Base-by-base conservation (phyloP, 306 rosid genomes). In the Cucumis cinereus region DNA sequence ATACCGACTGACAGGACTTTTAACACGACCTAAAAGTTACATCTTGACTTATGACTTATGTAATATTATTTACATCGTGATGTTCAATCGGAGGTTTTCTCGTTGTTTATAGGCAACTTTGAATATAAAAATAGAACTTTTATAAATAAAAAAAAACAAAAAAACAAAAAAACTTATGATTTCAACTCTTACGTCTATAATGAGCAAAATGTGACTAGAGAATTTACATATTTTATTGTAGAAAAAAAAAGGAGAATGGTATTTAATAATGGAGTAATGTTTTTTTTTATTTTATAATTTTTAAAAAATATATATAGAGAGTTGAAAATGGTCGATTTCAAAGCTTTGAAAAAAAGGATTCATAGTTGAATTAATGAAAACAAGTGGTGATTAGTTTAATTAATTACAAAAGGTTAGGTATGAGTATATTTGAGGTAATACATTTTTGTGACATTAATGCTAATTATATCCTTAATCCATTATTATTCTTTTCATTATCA, bases 281-380 rank as follows among this genome's bases (percentile, higher is more conserved):
- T n/a, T n/a, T n/a, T n/a, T n/a, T n/a, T n/a, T n/a, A n/a, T n/a
- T n/a, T n/a, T n/a, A n/a, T n/a, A 30, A 30, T 3, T 30, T 30
- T 30, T 2, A 28, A 30, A 30, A 7, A 62, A 45, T 9, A 41
- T 41, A 45, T 45, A 45, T 0, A 45, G 1, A 8, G 52, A 66
- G 73, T 66, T 66, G 73, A 38, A 66, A 62, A 66, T n/a, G 15
- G 73, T 38, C 35, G 54, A 68, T 41, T 41, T 68, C 74, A 41
- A 68, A 41, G 73, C 11, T 22, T 40, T 67, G 73, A 67, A 67
- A 68, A 20, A 23, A 24, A 17, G 73, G 33, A 10, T 63, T 60
- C 16, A 60, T 10, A 7, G 69, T 24, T 35, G 43, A 33, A 60
- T 4, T 30, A 30, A 30, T 3, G 35, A 30, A 30, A 30, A 30